Base-by-base conservation (phyloP, 768 basidiomycete genomes). In the Panellus pusillus region DNA sequence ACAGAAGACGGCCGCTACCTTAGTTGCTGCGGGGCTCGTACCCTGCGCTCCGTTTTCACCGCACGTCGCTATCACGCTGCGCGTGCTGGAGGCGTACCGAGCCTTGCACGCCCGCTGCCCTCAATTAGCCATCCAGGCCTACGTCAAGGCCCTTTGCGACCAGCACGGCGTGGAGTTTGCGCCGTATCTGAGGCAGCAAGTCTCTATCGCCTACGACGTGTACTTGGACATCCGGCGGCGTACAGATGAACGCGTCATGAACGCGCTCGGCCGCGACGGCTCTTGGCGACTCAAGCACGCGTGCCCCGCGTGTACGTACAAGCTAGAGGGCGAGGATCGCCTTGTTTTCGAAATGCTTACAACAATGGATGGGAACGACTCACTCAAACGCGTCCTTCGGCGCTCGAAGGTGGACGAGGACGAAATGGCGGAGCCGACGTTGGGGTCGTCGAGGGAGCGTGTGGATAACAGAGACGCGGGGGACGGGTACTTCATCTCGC, bases 291-390 rank as follows among this genome's bases (percentile, higher is more conserved):
- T 70, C 0, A 31, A 59, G 35, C 63, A 75, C 49, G 54, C 65
- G 0, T 78, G 76, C 55, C 69, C 69, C 0, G 57, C 72, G 0
- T 77, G 76, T 52, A 58, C 50, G 11, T 74, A 75, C 47, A 61
- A 70, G 67, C 60, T 74, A 5, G 44, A 68, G 35, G 68, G 62
- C 24, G 69, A 77, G 49, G 62, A 62, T 0, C 24, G 58, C 1
- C 62, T 76, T 0, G n/a, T 37, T 2, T 70, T 63, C 37, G 5
- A 45, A 0, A 29, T 65, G n/a, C 55, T 77, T 28, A 24, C 59
- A 4, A 62, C 62, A 9, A 57, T 70, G 44, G 69, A 75, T 55
- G 67, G 70, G 0, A 75, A 74, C 47, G 51, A 68, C 39, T 74
- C 68, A 0, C 56, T 68, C 1, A 72, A 72, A 45, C 59, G 66